Conservation (phyloP, 148 eudicot species). For the Rhododendron simsii region DNA sequence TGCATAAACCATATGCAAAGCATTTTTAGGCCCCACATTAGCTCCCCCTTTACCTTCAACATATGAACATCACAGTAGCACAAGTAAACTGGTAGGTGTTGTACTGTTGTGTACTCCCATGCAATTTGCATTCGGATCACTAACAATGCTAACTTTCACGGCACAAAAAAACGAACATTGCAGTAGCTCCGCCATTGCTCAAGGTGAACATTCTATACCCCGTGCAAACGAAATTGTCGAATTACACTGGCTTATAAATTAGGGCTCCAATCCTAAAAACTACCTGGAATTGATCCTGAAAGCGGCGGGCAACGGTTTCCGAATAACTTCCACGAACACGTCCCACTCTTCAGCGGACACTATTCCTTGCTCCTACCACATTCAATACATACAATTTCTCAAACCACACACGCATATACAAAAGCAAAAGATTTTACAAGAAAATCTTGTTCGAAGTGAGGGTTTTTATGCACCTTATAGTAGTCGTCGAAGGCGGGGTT, state of each 20-base stretch:
- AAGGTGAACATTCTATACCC: neutral
- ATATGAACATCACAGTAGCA: neutral
- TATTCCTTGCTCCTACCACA: conserved; percentile 75
- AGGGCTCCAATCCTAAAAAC: neutral
- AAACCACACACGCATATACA: neutral
- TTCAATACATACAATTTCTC: neutral
- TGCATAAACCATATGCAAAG: neutral
- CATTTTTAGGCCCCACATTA: neutral
- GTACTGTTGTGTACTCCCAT: neutral
- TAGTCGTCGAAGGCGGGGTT: conserved; percentile 73
- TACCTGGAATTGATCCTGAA: conserved; percentile 96
- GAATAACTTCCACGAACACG: conserved; percentile 46
- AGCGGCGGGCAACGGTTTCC: conserved; percentile 86
- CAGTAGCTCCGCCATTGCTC: neutral
- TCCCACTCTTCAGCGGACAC: conserved; percentile 83
- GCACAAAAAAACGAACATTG: too few species aligned
- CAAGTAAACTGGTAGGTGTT: neutral
- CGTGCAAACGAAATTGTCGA: neutral
- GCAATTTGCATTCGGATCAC: neutral
- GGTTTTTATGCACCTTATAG: conserved; percentile 50
- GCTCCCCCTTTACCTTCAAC: neutral
- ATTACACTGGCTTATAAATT: neutral
- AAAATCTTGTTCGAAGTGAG: neutral
- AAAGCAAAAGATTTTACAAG: neutral
- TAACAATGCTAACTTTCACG: neutral